Conservation (phyloP, 305 asterid species). For the Fraxinus paxiana region DNA sequence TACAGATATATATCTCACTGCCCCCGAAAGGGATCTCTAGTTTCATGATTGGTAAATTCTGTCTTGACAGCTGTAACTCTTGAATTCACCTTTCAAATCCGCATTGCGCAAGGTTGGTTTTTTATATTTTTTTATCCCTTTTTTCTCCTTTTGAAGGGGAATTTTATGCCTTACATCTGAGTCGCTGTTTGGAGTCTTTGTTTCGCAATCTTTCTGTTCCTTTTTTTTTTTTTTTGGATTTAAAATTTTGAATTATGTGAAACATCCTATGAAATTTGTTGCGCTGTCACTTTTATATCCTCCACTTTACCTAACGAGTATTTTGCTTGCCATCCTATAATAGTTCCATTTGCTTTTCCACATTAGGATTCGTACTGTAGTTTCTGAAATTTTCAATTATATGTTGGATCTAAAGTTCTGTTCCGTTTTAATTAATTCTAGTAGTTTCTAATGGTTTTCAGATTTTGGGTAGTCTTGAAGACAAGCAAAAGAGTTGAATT, state of each 20-base stretch:
- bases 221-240: constrained; percentile 8
- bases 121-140: neutral
- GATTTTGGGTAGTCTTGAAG: constrained; percentile 15
- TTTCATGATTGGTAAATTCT: constrained; percentile 12
- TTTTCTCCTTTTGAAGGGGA: constrained; percentile 10
- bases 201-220: constrained; percentile 31
- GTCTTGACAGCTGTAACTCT: constrained; percentile 26
- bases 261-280: constrained; percentile 40
- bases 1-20: neutral
- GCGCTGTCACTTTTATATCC: constrained; percentile 51
- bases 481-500: constrained; percentile 16
- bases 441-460: constrained; percentile 8
- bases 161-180: constrained; percentile 33
- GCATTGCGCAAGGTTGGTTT: constrained; percentile 32
- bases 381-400: constrained; percentile 15
- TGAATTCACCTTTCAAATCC: constrained; percentile 20
- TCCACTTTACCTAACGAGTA: constrained; percentile 64
- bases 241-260: constrained; percentile 23
- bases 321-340: constrained; percentile 18
- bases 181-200: constrained; percentile 39
- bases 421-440: constrained; percentile 22
- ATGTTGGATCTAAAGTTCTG: constrained; percentile 36
- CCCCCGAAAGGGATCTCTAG: constrained; percentile 18
- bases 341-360: constrained; percentile 30
- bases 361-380: constrained; percentile 25